phyloP scores from a whole-genome alignment of 306 rosid genomes.

The Acacia confusa region DNA sequence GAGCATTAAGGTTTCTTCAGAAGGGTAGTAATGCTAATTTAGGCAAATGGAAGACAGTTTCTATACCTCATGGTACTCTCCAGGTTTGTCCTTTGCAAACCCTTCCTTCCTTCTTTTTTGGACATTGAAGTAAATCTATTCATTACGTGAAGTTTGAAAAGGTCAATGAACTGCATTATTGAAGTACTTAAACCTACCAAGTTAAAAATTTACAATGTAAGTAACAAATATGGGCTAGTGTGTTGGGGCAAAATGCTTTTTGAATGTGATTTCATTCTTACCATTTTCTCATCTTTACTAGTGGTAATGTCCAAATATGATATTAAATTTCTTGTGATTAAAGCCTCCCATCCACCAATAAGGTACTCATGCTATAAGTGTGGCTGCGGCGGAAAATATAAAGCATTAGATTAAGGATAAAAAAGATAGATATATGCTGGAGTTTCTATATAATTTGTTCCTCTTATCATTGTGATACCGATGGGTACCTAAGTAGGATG shows the following conservation, averaged over 20 bases:
- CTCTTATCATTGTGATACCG: background rate
- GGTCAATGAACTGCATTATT: constrained; percentile 12
- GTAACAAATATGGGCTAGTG: background rate
- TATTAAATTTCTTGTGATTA: background rate
- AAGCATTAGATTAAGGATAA: background rate
- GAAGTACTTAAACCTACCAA: background rate
- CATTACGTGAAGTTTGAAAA: background rate
- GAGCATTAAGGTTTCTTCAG: constrained; percentile 85
- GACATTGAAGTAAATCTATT: background rate
- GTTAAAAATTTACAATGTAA: background rate
- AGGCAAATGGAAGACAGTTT: constrained; percentile 75
- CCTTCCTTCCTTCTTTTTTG: constrained; percentile 5
- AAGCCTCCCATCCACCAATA: background rate
- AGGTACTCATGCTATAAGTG: background rate
- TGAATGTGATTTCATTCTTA: background rate
- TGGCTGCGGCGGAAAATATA: background rate
- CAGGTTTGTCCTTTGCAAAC: constrained; percentile 71
- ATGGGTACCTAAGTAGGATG: no score
- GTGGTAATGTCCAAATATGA: background rate
- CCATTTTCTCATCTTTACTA: constrained; percentile 1
- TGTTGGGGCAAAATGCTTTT: background rate
- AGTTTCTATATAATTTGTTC: background rate
- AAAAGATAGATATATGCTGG: constrained; percentile 16
- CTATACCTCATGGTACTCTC: constrained; percentile 95
- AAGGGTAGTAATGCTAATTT: constrained; percentile 57